Conservation (phyloP, 148 eudicot genomes). For the Persicaria tinctoria region DNA sequence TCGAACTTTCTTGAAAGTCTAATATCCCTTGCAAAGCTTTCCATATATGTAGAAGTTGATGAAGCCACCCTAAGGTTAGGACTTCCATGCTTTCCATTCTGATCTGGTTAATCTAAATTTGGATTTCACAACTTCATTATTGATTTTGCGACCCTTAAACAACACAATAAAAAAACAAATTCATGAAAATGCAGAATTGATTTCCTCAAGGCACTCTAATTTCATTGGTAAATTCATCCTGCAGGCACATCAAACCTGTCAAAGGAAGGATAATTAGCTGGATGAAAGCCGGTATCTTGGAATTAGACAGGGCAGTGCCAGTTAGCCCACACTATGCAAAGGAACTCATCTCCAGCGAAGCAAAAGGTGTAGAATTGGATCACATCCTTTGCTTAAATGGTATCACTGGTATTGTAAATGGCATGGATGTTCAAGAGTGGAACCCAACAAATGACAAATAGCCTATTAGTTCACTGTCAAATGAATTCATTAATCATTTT, state of each 20-base stretch:
- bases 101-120: too few species aligned
- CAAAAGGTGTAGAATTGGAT: constrained; percentile 78
- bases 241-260: constrained; percentile 68
- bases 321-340: constrained; percentile 93
- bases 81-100: not conserved
- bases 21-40: constrained; percentile 76
- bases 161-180: too few species aligned
- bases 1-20: constrained; percentile 83
- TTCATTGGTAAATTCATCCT: not conserved
- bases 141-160: too few species aligned
- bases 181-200: not conserved
- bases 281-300: constrained; percentile 91
- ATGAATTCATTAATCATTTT: too few species aligned
- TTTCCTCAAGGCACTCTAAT: not conserved
- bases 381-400: constrained; percentile 33
- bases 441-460: constrained; percentile 72
- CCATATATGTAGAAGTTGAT: constrained; percentile 84
- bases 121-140: too few species aligned
- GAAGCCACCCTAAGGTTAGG: constrained; percentile 75
- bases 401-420: constrained; percentile 71
- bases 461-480: too few species aligned
- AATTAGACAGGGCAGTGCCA: constrained; percentile 58
- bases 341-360: constrained; percentile 56
- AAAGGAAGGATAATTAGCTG: constrained; percentile 89
- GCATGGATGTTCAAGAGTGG: constrained; percentile 94